Evolutionary conservation across 371 early-diverging fungal species (phyloP), one percentile per base, ranked within the genome.

Genomic region (Saksenaea vasiformis): DNA sequence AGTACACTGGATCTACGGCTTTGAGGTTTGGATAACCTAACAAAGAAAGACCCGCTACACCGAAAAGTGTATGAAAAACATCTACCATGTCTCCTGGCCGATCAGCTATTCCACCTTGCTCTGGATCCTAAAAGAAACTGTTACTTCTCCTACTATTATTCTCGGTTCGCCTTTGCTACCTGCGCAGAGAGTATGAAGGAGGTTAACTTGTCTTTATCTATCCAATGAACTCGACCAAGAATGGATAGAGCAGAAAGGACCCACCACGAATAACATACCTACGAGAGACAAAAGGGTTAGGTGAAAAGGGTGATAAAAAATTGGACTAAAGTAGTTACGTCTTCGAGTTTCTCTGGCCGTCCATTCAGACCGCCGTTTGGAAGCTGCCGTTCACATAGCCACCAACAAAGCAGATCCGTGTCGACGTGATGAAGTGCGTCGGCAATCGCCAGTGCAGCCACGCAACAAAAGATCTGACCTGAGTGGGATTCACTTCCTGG

Each of bases 181-280:
- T 99, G 97, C 11, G 95, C 88, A 0, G 82, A 72, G 15, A 95
- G 74, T 54, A 98, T 96, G 76, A 98, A 99, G 8, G 66, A 69
- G 0, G 75, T 78, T 38, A 99, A 78, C 54, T 87, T 88, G 2
- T 90, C 83, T 27, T 82, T 74, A 65, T 98, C 88, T 59, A 98
- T 95, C 96, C 96, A 96, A 69, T 94, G 86, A 2, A 89, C 55
- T 8, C 90, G 83, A 5, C 86, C 92, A 39, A 99, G 61, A 22
- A 97, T 95, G n/a, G 90, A 76, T 1, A 99, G 79, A 10, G 96
- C 83, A 7, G 98, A 95, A 55, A 96, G 81, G 0, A 95, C 97
- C 99, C 99, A 99, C 97, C 98, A 99, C 17, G 99, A 98, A 74
- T 99, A 98, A 74, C 99, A 99, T 1, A 95, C 87, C 88, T 88